phyloP scores from a whole-genome alignment of 177 flowering plant genomes.

The Vitis hybrid region DNA sequence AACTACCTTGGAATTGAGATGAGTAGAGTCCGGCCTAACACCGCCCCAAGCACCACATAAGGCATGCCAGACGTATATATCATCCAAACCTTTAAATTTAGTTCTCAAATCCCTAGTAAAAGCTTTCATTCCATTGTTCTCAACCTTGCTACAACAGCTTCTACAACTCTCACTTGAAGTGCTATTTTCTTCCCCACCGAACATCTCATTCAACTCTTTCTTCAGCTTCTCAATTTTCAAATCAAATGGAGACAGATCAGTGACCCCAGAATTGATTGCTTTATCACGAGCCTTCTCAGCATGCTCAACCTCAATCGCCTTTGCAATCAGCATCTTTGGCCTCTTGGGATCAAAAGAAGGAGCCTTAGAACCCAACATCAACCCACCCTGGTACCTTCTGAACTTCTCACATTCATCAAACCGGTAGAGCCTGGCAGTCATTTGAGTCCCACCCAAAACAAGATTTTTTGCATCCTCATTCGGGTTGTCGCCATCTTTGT shows the following conservation, averaged over 20 bases:
- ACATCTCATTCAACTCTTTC: constrained; percentile 45
- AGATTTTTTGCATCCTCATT: constrained; percentile 62
- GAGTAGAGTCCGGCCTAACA: constrained; percentile 66
- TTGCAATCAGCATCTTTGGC: constrained; percentile 63
- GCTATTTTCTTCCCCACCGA: constrained; percentile 24
- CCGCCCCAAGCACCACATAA: constrained; percentile 94
- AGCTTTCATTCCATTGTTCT: constrained; percentile 56
- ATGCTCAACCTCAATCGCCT: constrained; percentile 68
- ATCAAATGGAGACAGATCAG: constrained; percentile 43
- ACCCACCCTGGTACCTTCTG: constrained; percentile 53
- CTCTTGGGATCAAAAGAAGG: constrained; percentile 54
- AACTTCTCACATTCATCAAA: constrained; percentile 72
- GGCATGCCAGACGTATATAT: constrained; percentile 95
- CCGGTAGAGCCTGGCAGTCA: constrained; percentile 74
- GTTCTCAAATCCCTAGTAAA: constrained; percentile 66
- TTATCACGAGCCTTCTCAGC: constrained; percentile 59
- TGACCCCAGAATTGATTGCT: constrained; percentile 39
- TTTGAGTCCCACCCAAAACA: constrained; percentile 76
- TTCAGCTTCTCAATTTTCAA: constrained; percentile 35
- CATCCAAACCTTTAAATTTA: constrained; percentile 69
- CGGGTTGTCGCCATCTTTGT: constrained; percentile 49
- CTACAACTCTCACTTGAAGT: constrained; percentile 14
- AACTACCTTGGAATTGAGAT: constrained; percentile 47
- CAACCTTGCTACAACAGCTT: constrained; percentile 24
- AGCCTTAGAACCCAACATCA: constrained; percentile 40